phyloP scores from a whole-genome alignment of 768 basidiomycete species.

The Termitomyces titanicus region DNA sequence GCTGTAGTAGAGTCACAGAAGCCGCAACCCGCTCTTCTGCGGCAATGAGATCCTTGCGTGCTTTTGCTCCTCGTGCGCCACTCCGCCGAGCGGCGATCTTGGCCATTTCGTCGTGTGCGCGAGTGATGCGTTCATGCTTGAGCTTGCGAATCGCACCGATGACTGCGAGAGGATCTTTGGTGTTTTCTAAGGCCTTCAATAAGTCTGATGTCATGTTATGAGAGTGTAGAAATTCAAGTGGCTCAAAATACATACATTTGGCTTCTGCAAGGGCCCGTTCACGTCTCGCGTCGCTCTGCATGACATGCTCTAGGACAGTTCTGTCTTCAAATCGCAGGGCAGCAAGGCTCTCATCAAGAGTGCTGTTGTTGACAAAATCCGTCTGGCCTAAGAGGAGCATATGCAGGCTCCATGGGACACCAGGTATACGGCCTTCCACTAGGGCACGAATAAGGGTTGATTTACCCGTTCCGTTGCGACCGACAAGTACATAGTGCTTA shows the following conservation, averaged over 20 bases:
- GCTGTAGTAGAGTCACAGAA: constrained; percentile 21
- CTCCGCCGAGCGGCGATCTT: constrained; percentile 50
- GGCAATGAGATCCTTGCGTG: constrained; percentile 46
- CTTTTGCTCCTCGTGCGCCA: constrained; percentile 54
- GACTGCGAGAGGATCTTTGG: constrained; percentile 21
- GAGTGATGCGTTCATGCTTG: constrained; percentile 22
- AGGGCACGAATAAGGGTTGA: constrained; percentile 42
- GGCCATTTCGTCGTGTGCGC: constrained; percentile 30
- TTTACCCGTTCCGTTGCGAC: constrained; percentile 55
- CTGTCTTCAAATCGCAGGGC: constrained; percentile 13
- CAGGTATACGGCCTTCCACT: constrained; percentile 42
- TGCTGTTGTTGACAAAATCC: constrained; percentile 19
- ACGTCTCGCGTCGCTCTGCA: constrained; percentile 38
- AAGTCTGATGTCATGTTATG: constrained; percentile 2
- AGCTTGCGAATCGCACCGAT: constrained; percentile 23
- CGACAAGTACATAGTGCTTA: constrained; percentile 50
- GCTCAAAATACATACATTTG: constrained; percentile 21
- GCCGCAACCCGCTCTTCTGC: constrained; percentile 38
- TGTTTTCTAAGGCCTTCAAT: constrained; percentile 22
- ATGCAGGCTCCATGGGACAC: constrained; percentile 35
- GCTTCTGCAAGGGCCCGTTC: constrained; percentile 26
- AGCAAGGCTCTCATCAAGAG: constrained; percentile 16
- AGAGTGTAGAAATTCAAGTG: not conserved
- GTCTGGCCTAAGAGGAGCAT: constrained; percentile 45
- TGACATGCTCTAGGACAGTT: constrained; percentile 35